These are phyloP conservation scores for Trametes sp. DNA, from an alignment of 1,284 basidiomycete species.

Conservation along the genomic window DNA sequence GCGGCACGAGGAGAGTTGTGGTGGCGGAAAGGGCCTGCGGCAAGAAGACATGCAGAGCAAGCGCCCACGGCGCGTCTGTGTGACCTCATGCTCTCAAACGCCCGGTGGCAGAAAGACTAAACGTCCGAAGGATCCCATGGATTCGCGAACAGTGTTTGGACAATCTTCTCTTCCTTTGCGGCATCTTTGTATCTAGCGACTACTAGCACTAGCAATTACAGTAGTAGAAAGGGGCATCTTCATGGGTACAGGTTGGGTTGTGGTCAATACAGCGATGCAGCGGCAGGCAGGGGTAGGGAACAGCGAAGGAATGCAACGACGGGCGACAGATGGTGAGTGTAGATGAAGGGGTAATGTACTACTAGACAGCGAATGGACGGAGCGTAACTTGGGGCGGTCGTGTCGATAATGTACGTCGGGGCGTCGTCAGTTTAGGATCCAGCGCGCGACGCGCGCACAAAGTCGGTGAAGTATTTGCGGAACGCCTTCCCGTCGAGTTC, in stretches of 20 bases:
- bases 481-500: constrained; percentile 86
- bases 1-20: neutral
- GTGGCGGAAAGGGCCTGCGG: constrained; percentile 3
- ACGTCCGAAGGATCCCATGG: neutral
- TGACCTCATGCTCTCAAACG: constrained; percentile 7
- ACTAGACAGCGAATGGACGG: constrained; percentile 24
- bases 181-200: constrained; percentile 21
- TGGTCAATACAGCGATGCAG: constrained; percentile 30
- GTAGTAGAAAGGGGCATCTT: constrained; percentile 19
- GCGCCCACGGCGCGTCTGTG: constrained; percentile 1
- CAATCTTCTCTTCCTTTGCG: constrained; percentile 3
- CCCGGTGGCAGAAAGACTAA: neutral
- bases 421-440: constrained; percentile 47
- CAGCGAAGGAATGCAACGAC: constrained; percentile 24
- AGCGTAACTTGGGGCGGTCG: constrained; percentile 18
- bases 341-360: constrained; percentile 27
- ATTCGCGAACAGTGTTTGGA: neutral
- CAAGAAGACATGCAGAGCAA: constrained; percentile 3
- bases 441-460: constrained; percentile 75
- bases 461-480: constrained; percentile 89
- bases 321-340: constrained; percentile 26
- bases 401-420: constrained; percentile 25
- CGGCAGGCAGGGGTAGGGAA: constrained; percentile 11
- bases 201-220: constrained; percentile 32
- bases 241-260: constrained; percentile 30